These are phyloP conservation scores for Ceratobasidium sp. DNA, from an alignment of 1,284 basidiomycete species.

Conservation along the genomic window DNA sequence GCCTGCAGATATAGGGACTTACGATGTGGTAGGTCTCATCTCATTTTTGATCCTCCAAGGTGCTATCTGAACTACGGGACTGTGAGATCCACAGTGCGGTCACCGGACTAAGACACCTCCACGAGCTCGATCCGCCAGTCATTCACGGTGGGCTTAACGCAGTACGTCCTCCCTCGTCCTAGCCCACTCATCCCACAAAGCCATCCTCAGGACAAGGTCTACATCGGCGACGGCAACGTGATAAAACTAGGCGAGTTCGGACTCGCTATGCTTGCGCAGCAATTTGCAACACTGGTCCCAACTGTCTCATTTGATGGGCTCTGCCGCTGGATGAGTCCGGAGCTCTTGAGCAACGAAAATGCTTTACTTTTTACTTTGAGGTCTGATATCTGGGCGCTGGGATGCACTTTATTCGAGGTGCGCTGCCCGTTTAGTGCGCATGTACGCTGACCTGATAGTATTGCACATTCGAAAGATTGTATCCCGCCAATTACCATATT, in stretches of 20 bases:
- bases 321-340: conserved; percentile 29
- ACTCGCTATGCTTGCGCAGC: conserved; percentile 2
- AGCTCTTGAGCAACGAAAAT: background rate
- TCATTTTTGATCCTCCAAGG: background rate
- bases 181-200: background rate
- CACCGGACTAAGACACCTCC: background rate
- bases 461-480: too few relatives aligned
- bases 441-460: too few relatives aligned
- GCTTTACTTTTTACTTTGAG: background rate
- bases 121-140: conserved; percentile 12
- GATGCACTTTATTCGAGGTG: background rate
- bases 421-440: too few relatives aligned
- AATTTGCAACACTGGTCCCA: background rate
- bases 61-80: background rate
- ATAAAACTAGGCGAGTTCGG: conserved; percentile 15
- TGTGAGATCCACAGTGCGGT: background rate
- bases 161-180: background rate
- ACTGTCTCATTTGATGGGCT: background rate
- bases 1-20: background rate
- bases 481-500: too few relatives aligned
- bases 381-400: background rate
- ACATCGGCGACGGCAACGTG: background rate
- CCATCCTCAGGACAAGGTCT: background rate
- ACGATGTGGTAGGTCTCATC: background rate
- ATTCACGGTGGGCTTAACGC: conserved; percentile 8